Conservation (phyloP, 768 basidiomycete species). For the Pleurotus pulmonarius region DNA sequence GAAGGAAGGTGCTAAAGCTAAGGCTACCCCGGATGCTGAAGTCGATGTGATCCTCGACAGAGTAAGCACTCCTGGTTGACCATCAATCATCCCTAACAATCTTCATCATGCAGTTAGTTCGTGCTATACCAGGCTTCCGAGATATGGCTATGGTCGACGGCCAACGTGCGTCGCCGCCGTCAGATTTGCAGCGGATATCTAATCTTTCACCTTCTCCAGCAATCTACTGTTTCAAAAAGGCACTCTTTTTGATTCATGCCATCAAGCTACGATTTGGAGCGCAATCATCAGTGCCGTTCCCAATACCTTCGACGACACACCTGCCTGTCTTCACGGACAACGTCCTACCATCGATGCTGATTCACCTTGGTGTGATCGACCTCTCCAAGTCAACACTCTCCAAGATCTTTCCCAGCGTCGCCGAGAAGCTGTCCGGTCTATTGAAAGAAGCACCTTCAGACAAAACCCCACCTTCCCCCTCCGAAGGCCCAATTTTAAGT, state of each 20-base stretch:
- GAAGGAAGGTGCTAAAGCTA: conserved; percentile 42
- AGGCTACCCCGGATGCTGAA: conserved; percentile 24
- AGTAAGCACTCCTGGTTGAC: conserved; percentile 32
- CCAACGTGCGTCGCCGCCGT: conserved; percentile 42
- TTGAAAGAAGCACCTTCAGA: conserved; percentile 27
- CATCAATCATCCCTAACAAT: neutral
- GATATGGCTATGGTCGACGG: conserved; percentile 71
- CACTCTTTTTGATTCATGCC: conserved; percentile 75
- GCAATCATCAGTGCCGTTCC: conserved; percentile 49
- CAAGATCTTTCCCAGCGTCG: conserved; percentile 45
- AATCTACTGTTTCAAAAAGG: conserved; percentile 91
- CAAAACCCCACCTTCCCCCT: conserved; percentile 10
- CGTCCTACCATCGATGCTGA: conserved; percentile 76
- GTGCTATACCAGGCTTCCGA: conserved; percentile 75
- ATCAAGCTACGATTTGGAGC: conserved; percentile 64
- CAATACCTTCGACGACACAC: conserved; percentile 53
- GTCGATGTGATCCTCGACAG: conserved; percentile 62
- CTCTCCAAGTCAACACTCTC: conserved; percentile 44
- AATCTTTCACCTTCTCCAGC: conserved; percentile 33
- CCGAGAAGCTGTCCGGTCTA: conserved; percentile 33
- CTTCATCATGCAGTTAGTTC: conserved; percentile 51
- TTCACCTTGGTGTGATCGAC: conserved; percentile 75
- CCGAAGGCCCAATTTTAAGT: conserved; percentile 49
- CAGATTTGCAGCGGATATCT: neutral
- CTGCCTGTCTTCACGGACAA: conserved; percentile 78